These are phyloP conservation scores for Lasiosphaeria miniovina DNA, from an alignment of 495 filamentous ascomycete genomes.

Conservation along the genomic window DNA sequence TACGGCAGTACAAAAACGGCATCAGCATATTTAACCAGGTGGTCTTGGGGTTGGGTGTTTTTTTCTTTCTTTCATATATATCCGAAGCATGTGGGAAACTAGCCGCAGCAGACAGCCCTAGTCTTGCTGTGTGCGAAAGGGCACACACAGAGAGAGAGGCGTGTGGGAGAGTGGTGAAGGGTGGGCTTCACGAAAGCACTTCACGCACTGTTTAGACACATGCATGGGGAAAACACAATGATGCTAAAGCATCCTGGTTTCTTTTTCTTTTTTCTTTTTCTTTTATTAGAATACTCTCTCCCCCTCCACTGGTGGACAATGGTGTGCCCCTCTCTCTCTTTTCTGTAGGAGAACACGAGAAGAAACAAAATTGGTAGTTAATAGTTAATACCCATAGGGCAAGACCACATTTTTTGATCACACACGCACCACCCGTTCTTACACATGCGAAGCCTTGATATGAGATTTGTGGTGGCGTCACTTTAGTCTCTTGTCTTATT, in stretches of 20 bases:
- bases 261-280: background rate
- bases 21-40: constrained; percentile 9
- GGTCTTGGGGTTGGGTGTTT: constrained; percentile 4
- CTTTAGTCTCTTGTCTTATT: no score
- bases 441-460: background rate
- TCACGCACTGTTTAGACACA: background rate
- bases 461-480: no score
- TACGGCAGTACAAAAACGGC: constrained; percentile 16
- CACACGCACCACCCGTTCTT: background rate
- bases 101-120: background rate
- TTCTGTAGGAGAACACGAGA: no score
- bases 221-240: background rate
- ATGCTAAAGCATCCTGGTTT: constrained; percentile 2
- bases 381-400: constrained; percentile 19
- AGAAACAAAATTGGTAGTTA: constrained; percentile 12
- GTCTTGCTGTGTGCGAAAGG: background rate
- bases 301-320: no score
- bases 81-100: background rate
- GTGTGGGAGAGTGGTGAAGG: no score
- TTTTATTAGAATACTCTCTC: no score
- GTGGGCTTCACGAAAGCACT: no score
- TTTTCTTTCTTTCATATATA: constrained; percentile 5
- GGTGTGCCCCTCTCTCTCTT: no score
- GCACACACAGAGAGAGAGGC: no score
- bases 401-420: constrained; percentile 5